These are phyloP conservation scores for Trichoderma sp. DNA, from an alignment of 2,329 filamentous ascomycete genomes.

Conservation along the genomic window DNA sequence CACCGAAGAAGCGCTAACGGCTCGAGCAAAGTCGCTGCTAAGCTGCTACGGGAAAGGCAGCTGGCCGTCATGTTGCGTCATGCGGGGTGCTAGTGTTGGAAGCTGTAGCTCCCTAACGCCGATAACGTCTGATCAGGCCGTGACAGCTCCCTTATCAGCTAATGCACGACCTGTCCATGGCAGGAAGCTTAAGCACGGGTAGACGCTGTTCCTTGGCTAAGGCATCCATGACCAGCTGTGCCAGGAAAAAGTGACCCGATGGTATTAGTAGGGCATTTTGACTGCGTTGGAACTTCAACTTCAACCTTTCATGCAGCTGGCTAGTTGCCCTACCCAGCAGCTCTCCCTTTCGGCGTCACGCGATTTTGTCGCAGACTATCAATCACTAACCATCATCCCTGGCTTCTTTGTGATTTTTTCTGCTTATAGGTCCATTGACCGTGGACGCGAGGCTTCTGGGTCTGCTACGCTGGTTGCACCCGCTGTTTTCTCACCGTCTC, in stretches of 20 bases:
- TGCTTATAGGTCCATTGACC: background rate
- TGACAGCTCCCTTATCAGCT: background rate
- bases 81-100: constrained; percentile 18
- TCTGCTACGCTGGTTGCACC: background rate
- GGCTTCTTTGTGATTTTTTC: background rate
- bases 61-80: constrained; percentile 13
- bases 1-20: constrained; percentile 9
- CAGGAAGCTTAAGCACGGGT: constrained; percentile 11
- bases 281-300: background rate
- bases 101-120: constrained; percentile 18
- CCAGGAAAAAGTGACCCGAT: background rate
- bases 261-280: background rate
- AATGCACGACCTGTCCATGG: constrained; percentile 14
- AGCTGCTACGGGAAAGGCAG: constrained; percentile 6
- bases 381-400: background rate
- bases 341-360: background rate
- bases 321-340: background rate
- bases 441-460: background rate
- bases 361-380: background rate
- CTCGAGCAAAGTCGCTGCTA: background rate
- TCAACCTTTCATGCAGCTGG: constrained; percentile 6
- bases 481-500: constrained; percentile 14
- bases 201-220: constrained; percentile 3
- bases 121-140: background rate
- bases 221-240: background rate